Evolutionary conservation across 2,329 filamentous ascomycete genomes (phyloP), one percentile per base, ranked within the genome.

Genomic region (Hymenoscyphus fructigenus): DNA sequence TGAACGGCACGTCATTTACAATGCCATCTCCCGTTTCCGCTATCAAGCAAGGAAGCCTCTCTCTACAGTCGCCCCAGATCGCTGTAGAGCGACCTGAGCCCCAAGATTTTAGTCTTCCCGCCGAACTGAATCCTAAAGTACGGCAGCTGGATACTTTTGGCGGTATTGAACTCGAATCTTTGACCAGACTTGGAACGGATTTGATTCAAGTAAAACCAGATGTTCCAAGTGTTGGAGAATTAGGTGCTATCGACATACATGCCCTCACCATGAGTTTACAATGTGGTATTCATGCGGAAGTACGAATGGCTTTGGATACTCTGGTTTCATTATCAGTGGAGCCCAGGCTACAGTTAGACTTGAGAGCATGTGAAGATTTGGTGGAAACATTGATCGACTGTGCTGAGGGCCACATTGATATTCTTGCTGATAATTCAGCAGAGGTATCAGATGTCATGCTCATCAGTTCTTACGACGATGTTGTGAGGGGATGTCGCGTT

Each of bases 241-340:
- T 98, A 61, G 95, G 94, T 9, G 85, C 92, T 23, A 91, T 98
- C 68, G 94, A 99, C 74, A 89, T 98, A 32, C 90, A 93, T 70
- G 93, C 94, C 23, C 83, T 99, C 50, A 97, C 90, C 0, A 90
- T 93, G 81, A 93, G 92, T 73, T 81, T 99, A 44, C 93, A 97
- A 75, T 96, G 91, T 62, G 94, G 94, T 0, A 91, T 98, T 55
- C 89, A 93, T 71, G 88, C 88, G 5, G 95, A 99, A 78, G 89
- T 97, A n/a, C 88, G 94, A 10, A 79, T 97, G 67, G 94, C 94
- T 2, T 81, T 99, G 56, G 95, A 98, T 76, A 92, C 91, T 0
- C 81, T 99, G 41, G 88, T 88, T 10, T 87, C 82, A 2, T 76
- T 79, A 15, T 92, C 91, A 2, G 85, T 85, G 47, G 86, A 89